A percentile compares a stretch with the other conserved stretches of the same genome.
phyloP scores from a whole-genome alignment of 495 filamentous ascomycete species.

The Aspergillus baeticus region DNA sequence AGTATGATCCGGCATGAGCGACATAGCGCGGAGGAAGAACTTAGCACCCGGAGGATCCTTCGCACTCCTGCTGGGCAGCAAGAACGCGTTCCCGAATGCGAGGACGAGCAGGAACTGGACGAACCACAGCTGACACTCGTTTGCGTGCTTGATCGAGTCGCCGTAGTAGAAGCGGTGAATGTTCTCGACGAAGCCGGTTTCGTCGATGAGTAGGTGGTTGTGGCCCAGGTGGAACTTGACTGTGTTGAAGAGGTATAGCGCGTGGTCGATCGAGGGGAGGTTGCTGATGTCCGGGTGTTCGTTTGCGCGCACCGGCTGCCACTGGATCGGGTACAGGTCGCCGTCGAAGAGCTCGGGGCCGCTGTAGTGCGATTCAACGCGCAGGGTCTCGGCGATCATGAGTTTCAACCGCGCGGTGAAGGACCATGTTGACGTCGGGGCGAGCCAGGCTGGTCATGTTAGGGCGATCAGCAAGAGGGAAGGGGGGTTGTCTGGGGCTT shows the following conservation, averaged over 20 bases:
- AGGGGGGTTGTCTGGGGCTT: neutral
- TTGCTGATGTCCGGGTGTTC: slow-evolving; percentile 26
- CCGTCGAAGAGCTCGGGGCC: slow-evolving; percentile 23
- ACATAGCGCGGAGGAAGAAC: slow-evolving; percentile 38
- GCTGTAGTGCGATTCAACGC: slow-evolving; percentile 10
- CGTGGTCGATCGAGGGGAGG: slow-evolving; percentile 34
- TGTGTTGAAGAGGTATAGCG: slow-evolving; percentile 35
- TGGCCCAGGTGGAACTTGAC: slow-evolving; percentile 38
- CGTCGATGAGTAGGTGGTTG: slow-evolving; percentile 36
- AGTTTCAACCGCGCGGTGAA: slow-evolving; percentile 28
- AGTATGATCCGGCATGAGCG: slow-evolving; percentile 34
- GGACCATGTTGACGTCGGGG: slow-evolving; percentile 31
- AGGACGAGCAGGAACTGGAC: slow-evolving; percentile 39
- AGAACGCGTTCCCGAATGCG: slow-evolving; percentile 40
- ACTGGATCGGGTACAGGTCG: slow-evolving; percentile 33
- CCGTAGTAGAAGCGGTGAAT: slow-evolving; percentile 31
- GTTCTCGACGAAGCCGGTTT: slow-evolving; percentile 26
- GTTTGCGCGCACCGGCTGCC: slow-evolving; percentile 18
- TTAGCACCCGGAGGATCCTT: slow-evolving; percentile 31
- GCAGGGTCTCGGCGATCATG: slow-evolving; percentile 31
- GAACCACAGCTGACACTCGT: slow-evolving; percentile 32
- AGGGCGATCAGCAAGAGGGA: neutral
- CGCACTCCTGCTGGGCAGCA: slow-evolving; percentile 19
- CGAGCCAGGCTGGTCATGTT: slow-evolving; percentile 26
- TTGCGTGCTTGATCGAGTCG: slow-evolving; percentile 17